These are phyloP conservation scores for Neovahlkampfia damariscottae DNA, from an alignment of 78 protist species.

Conservation along the genomic window DNA sequence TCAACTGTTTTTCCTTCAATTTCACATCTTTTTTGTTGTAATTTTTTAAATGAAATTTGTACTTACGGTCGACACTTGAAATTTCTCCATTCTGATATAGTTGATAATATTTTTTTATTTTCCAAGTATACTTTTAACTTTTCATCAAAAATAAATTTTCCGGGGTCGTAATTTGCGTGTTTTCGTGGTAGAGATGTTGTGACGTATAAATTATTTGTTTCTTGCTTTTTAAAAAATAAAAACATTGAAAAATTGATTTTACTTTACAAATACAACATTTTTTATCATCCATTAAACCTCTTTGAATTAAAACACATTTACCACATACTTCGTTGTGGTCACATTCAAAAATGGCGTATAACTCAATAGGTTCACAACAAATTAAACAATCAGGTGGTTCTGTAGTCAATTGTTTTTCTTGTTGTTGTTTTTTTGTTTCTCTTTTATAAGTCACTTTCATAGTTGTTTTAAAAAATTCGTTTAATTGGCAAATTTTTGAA, in stretches of 20 bases:
- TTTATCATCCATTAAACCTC: not conserved
- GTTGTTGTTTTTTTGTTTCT: not conserved
- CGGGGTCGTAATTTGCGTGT: not conserved
- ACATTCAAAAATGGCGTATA: not conserved
- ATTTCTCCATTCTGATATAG: not conserved
- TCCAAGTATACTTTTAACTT: not conserved
- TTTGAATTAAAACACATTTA: not conserved
- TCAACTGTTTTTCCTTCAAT: no score
- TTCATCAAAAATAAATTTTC: not conserved
- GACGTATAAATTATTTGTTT: not conserved
- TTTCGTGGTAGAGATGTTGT: not conserved
- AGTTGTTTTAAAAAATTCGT: not conserved
- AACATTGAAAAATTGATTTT: no score
- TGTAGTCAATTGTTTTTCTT: no score
- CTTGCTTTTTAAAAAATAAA: no score
- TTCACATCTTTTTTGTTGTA: no score
- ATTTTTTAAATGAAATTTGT: not conserved
- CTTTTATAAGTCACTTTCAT: not conserved
- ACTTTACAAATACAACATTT: conserved; percentile 3
- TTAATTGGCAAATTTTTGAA: not conserved
- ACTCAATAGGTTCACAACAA: not conserved
- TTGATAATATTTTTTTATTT: not conserved
- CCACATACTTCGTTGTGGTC: not conserved
- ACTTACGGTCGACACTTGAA: not conserved
- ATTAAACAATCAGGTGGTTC: not conserved